Conservation (phyloP, 202 grass and related monocot genomes). For the Eragrostis tef region DNA sequence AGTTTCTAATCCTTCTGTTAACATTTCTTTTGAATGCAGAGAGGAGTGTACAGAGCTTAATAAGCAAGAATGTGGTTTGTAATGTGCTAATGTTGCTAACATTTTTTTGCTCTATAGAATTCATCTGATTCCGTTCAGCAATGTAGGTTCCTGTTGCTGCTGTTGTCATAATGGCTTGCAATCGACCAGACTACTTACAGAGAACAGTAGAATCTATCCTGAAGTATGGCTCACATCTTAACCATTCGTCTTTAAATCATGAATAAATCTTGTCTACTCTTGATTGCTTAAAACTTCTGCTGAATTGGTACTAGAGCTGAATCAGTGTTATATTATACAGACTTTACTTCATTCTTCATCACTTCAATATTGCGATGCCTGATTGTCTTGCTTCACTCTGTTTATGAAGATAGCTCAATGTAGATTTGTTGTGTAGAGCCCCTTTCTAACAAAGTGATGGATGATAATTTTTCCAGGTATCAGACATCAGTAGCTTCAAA, state of each 20-base stretch:
- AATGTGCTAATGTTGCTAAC: slow-evolving; percentile 6
- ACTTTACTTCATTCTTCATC: slow-evolving; percentile 23
- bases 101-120: slow-evolving; percentile 25
- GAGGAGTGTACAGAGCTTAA: slow-evolving; percentile 63
- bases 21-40: slow-evolving; percentile 63
- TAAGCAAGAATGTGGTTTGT: slow-evolving; percentile 66
- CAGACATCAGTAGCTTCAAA: slow-evolving; percentile 80
- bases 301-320: not conserved
- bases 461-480: slow-evolving; percentile 59
- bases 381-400: not conserved
- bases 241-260: not conserved
- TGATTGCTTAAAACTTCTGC: not conserved
- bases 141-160: slow-evolving; percentile 76
- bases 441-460: slow-evolving; percentile 30
- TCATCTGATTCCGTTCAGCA: slow-evolving; percentile 39
- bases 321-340: not conserved
- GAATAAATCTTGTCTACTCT: not conserved
- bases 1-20: slow-evolving; percentile 20
- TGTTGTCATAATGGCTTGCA: slow-evolving; percentile 99
- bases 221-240: slow-evolving; percentile 59
- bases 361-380: not conserved
- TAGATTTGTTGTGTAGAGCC: slow-evolving; percentile 15
- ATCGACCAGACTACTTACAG: slow-evolving; percentile 91
- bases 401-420: not conserved
- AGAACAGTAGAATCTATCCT: slow-evolving; percentile 94